A percentile compares a stretch with the other conserved stretches of the same genome.
Conservation (phyloP, 345 rosid species). For the Acer campestre region DNA sequence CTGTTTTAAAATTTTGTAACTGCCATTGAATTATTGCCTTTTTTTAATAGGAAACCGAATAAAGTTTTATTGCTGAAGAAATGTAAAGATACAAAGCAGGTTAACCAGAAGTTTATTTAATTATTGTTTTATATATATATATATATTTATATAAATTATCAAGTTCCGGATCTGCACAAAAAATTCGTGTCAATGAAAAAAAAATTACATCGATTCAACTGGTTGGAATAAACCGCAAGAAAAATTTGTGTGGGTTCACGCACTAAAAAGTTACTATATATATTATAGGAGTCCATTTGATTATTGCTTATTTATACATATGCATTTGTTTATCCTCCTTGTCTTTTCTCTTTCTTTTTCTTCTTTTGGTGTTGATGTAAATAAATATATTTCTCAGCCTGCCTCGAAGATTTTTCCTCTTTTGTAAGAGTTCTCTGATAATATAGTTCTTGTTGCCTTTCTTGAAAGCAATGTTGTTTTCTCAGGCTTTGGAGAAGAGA, state of each 20-base stretch:
- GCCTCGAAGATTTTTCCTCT: neutral
- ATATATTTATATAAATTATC: no score
- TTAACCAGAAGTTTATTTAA: neutral
- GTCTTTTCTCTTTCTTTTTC: neutral
- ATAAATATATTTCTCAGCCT: neutral
- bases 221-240: no score
- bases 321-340: neutral
- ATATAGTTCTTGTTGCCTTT: neutral
- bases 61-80: no score
- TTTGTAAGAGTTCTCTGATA: neutral
- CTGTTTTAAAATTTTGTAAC: no score
- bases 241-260: no score
- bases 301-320: neutral
- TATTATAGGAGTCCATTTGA: neutral
- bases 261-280: no score
- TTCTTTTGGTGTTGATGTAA: neutral
- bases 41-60: no score
- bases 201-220: no score
- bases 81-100: neutral
- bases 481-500: constrained; percentile 72
- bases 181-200: no score
- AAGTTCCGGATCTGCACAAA: no score
- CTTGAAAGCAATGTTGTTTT: neutral
- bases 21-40: no score
- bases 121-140: no score